These are phyloP conservation scores for Liriodendron chinense DNA, from an alignment of 164 flowering plant genomes.

Conservation along the genomic window DNA sequence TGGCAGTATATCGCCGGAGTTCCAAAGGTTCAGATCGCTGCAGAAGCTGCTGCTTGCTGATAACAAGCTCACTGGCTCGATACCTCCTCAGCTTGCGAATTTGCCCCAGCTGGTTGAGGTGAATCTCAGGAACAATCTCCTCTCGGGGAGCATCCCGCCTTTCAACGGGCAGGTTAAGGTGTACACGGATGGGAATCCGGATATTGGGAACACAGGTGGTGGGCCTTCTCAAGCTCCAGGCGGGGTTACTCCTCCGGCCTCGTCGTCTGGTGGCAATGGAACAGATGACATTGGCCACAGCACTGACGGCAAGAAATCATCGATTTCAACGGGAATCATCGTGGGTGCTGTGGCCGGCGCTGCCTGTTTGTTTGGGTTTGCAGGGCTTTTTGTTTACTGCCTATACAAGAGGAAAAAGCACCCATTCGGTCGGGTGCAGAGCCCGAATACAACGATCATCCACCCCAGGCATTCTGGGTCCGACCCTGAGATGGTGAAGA, in stretches of 20 bases:
- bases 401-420: constrained; percentile 37
- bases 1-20: constrained; percentile 69
- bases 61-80: constrained; percentile 62
- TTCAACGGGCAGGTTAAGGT: constrained; percentile 42
- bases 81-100: constrained; percentile 58
- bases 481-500: constrained; percentile 53
- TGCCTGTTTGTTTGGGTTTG: constrained; percentile 21
- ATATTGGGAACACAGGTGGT: constrained; percentile 43
- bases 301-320: constrained; percentile 22
- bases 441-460: constrained; percentile 47
- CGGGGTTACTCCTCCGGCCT: constrained; percentile 1
- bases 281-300: neutral
- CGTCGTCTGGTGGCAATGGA: constrained; percentile 6
- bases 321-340: constrained; percentile 22
- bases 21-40: constrained; percentile 38
- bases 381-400: constrained; percentile 33
- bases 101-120: constrained; percentile 39
- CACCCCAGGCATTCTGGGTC: constrained; percentile 72
- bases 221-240: constrained; percentile 23
- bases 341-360: constrained; percentile 46
- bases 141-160: constrained; percentile 58
- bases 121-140: constrained; percentile 65
- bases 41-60: constrained; percentile 46
- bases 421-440: constrained; percentile 42
- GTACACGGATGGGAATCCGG: constrained; percentile 40